These are phyloP conservation scores for Penicillium atrosanguineum DNA, from an alignment of 495 filamentous ascomycete species.

Conservation along the genomic window DNA sequence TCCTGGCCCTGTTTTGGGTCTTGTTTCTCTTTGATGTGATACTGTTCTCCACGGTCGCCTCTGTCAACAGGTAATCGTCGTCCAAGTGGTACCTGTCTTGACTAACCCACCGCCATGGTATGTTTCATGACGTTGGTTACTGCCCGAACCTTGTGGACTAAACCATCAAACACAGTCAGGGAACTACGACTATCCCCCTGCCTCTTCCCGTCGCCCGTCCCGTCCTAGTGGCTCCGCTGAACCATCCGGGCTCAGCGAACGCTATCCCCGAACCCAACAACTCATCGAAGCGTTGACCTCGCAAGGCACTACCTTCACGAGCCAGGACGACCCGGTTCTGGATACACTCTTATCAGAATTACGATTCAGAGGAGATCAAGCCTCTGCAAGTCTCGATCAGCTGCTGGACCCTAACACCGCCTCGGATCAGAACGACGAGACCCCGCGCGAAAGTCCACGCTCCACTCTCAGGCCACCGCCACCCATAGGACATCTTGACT, in stretches of 20 bases:
- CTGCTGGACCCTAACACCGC: neutral
- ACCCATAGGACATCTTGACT: slow-evolving; percentile 19
- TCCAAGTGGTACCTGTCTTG: slow-evolving; percentile 5
- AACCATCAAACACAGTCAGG: slow-evolving; percentile 46
- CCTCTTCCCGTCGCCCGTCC: slow-evolving; percentile 39
- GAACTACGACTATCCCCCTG: slow-evolving; percentile 55
- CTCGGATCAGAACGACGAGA: neutral
- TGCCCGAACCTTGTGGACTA: slow-evolving; percentile 1
- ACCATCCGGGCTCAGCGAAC: slow-evolving; percentile 3
- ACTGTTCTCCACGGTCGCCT: neutral
- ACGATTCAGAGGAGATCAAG: neutral
- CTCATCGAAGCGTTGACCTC: slow-evolving; percentile 4
- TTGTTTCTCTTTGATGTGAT: neutral
- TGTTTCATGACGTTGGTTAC: slow-evolving; percentile 11
- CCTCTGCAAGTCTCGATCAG: neutral
- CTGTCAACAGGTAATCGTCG: slow-evolving; percentile 8
- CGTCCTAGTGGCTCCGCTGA: slow-evolving; percentile 20
- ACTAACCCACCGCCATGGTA: slow-evolving; percentile 23
- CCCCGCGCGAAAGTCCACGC: slow-evolving; percentile 8
- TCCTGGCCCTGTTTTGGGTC: slow-evolving; percentile 4
- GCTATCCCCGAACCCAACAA: slow-evolving; percentile 4
- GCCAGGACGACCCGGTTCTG: neutral
- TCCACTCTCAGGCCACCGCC: slow-evolving; percentile 10
- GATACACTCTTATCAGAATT: neutral
- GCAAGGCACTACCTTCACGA: neutral